These are phyloP conservation scores for Stentor coeruleus DNA, from an alignment of 73 alveolate species.

Conservation along the genomic window DNA sequence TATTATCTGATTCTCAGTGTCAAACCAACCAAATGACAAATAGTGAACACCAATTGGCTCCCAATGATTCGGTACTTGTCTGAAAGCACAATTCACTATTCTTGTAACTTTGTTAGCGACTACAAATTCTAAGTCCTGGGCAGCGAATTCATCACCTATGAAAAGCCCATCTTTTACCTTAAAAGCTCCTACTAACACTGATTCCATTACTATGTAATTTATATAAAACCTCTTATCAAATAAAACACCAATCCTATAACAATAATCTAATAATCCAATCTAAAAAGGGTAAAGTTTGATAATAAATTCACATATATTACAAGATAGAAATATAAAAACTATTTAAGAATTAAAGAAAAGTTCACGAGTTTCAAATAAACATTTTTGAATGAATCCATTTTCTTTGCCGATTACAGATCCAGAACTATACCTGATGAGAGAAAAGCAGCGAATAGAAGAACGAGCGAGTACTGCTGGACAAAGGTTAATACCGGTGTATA, in stretches of 20 bases:
- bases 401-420: not conserved
- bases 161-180: constrained; percentile 81
- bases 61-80: constrained; percentile 88
- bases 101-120: constrained; percentile 94
- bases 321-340: no score
- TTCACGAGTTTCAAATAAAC: no score
- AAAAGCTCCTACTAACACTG: constrained; percentile 74
- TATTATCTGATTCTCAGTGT: constrained; percentile 75
- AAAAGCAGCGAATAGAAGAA: not conserved
- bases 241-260: no score
- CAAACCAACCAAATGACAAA: constrained; percentile 90
- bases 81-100: constrained; percentile 92
- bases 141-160: constrained; percentile 86
- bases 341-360: no score
- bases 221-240: no score
- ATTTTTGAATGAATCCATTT: constrained; percentile 1
- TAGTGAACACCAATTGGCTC: constrained; percentile 89
- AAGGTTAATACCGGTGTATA: not conserved
- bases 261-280: no score
- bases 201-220: no score
- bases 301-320: no score
- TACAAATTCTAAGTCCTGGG: constrained; percentile 90
- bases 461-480: not conserved
- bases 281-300: no score
- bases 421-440: not conserved